Percentiles rank a stretch among this genome's conserved stretches.
phyloP scores from a whole-genome alignment of 257 asterid species.

The Solanum dulcamara region DNA sequence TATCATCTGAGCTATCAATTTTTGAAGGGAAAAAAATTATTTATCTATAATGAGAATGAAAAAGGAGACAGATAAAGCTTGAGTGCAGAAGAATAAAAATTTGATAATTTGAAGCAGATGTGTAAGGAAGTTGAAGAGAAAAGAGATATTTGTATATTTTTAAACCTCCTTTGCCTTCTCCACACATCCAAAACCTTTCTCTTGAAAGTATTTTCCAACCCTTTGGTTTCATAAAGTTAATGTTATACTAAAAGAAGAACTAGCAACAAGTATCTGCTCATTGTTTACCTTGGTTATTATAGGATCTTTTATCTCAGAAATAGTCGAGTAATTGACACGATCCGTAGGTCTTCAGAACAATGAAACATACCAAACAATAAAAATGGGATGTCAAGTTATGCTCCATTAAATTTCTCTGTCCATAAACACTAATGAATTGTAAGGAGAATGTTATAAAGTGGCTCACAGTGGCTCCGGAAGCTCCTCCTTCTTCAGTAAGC shows the following conservation, averaged over 20 bases:
- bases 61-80: not conserved
- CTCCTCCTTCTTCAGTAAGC: slow-evolving; percentile 62
- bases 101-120: not conserved
- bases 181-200: not conserved
- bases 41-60: not conserved
- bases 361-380: not conserved
- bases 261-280: not conserved
- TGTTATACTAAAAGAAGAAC: not conserved
- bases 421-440: not conserved
- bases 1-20: not conserved
- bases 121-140: not conserved
- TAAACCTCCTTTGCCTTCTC: not conserved
- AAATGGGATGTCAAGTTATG: not conserved
- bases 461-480: slow-evolving; percentile 87
- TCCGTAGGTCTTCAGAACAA: slow-evolving; percentile 49
- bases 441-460: not conserved
- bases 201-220: not conserved
- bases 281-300: slow-evolving; percentile 57
- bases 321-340: slow-evolving; percentile 52
- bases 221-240: not conserved
- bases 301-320: slow-evolving; percentile 78
- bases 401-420: not conserved
- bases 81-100: not conserved
- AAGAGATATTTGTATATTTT: not conserved
- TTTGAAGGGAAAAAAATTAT: not conserved